These are phyloP conservation scores for Entomortierella lignicola DNA, from an alignment of 192 early-diverging fungal species.

Conservation along the genomic window DNA sequence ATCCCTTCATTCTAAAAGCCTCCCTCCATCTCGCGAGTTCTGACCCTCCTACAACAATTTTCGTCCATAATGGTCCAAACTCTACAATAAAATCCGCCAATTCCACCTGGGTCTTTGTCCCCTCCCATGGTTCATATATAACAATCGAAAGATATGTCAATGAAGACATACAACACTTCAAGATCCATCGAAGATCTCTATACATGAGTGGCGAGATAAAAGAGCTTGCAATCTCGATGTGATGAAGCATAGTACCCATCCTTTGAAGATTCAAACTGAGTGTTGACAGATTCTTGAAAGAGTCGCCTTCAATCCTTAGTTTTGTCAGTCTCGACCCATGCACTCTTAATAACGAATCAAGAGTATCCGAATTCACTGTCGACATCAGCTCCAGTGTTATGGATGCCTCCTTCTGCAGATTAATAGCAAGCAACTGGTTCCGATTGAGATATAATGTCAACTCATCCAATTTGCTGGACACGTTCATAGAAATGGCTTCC, in stretches of 20 bases:
- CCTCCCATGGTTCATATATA: neutral
- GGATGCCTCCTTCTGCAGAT: neutral
- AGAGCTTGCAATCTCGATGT: neutral
- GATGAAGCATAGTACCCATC: neutral
- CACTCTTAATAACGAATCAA: neutral
- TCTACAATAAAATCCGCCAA: slow-evolving; percentile 10
- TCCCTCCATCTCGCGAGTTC: neutral
- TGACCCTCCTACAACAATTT: neutral
- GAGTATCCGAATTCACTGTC: neutral
- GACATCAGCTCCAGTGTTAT: slow-evolving; percentile 10
- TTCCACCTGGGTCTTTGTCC: neutral
- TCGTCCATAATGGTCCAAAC: slow-evolving; percentile 2
- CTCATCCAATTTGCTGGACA: neutral
- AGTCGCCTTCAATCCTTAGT: neutral
- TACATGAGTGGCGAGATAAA: neutral
- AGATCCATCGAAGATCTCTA: neutral
- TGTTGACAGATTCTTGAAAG: neutral
- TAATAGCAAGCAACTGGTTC: slow-evolving; percentile 3
- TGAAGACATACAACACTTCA: neutral
- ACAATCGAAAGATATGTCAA: slow-evolving; percentile 1
- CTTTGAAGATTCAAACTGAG: neutral
- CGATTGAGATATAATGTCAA: neutral
- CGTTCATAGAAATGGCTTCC: slow-evolving; percentile 1
- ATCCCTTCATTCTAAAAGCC: neutral
- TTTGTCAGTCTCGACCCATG: slow-evolving; percentile 11